Base-by-base conservation (phyloP, 805 yeast genomes). In the Lipomyces starkeyi region DNA sequence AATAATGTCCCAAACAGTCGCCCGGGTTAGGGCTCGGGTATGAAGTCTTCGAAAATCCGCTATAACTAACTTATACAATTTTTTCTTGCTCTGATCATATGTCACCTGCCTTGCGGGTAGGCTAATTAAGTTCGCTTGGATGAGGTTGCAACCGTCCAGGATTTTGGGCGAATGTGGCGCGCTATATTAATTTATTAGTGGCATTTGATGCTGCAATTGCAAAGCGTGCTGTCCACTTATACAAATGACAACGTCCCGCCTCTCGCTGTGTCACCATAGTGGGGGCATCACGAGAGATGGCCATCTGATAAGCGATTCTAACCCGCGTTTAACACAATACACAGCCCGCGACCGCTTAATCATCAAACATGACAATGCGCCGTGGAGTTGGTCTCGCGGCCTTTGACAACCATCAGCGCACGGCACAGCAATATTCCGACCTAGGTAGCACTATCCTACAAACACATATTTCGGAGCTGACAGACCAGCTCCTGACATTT, bases 401-500 rank as follows among this genome's bases (percentile, higher is more conserved):
- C 1, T 80, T 84, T 63, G 84, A 82, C 61, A 71, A 74, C 4
- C 80, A 54, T 73, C 82, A 81, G 68, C 72, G 74, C 55, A 71
- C 77, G 3, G 78, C 78, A 5, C 78, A 77, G 60, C 80, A 82
- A 37, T 89, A 81, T 74, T 81, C 81, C 27, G 81, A 80, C 63
- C 78, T 88, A 43, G 90, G 93, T 0, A 78, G 82, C 64, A 74
- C 79, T 2, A 76, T 89, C 13, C 77, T 83, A 13, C 82, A 85
- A 58, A 78, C 82, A 54, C 93, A 90, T 72, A 82, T 87, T 1
- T 83, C 82, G 22, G 88, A 88, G 76, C 81, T 91, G 35, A 77
- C 87, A 2, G 86, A 91, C 0, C 98, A 93, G 76, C 78, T 93
- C 2, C 82, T 85, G 14, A 89, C 90, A 14, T 91, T 93, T 75